Evolutionary conservation across 805 yeast species (phyloP).

Genomic region (Brettanomyces sp.): DNA sequence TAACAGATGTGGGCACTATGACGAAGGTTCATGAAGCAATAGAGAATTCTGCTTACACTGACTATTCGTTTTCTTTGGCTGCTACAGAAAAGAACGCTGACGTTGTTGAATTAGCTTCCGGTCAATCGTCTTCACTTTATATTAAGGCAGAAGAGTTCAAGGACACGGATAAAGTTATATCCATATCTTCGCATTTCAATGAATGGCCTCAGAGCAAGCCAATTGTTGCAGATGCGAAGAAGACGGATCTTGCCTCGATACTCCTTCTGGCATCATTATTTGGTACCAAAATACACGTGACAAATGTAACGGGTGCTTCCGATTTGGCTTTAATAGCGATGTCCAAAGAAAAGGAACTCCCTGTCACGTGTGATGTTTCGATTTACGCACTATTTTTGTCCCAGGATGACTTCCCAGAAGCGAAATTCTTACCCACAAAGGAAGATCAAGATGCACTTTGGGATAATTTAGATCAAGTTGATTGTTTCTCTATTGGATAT

Average conservation of each 20-base stretch:
- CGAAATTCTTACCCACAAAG: conserved; percentile 65
- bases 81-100: conserved; percentile 65
- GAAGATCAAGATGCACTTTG: conserved; percentile 79
- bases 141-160: conserved; percentile 66
- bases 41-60: conserved; percentile 60
- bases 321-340: conserved; percentile 77
- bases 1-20: conserved; percentile 59
- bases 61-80: conserved; percentile 74
- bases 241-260: conserved; percentile 88
- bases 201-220: conserved; percentile 81
- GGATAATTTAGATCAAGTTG: conserved; percentile 63
- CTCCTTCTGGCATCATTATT: conserved; percentile 82
- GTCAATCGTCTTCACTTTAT: conserved; percentile 67
- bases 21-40: conserved; percentile 50
- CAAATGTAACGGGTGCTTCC: conserved; percentile 71
- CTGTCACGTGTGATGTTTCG: conserved; percentile 85
- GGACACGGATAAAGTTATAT: conserved; percentile 59
- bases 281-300: conserved; percentile 76
- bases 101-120: conserved; percentile 51
- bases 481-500: conserved; percentile 80
- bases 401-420: conserved; percentile 62
- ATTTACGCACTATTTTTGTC: conserved; percentile 71
- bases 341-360: conserved; percentile 74
- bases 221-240: conserved; percentile 83
- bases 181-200: conserved; percentile 69